A percentile compares a stretch with the other conserved stretches of the same genome.
Conservation (phyloP, 1,284 basidiomycete species). For the Austropuccinia psidii region DNA sequence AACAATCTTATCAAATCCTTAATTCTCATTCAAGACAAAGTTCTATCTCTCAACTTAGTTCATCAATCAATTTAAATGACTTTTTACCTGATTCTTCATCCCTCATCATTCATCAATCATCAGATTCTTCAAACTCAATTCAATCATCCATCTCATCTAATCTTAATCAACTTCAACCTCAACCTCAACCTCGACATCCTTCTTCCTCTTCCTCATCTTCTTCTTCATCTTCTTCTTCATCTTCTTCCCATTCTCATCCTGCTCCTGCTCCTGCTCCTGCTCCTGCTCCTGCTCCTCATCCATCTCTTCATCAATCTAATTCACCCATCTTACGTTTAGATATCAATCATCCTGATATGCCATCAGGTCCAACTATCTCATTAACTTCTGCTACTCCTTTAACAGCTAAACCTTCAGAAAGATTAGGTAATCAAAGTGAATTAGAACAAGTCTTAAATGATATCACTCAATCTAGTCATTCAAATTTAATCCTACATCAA, state of each 20-base stretch:
- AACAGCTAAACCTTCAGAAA: conserved; percentile 16
- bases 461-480: neutral
- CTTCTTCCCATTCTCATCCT: neutral
- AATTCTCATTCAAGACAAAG: neutral
- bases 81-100: neutral
- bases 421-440: neutral
- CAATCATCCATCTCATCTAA: neutral
- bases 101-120: neutral
- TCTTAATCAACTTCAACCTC: neutral
- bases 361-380: conserved; percentile 25
- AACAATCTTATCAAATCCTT: neutral
- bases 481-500: too few species aligned
- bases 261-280: neutral
- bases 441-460: neutral
- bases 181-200: neutral
- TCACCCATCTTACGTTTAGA: conserved; percentile 21
- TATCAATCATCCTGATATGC: conserved; percentile 34
- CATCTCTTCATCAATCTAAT: neutral
- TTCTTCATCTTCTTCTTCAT: neutral
- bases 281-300: neutral
- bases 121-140: neutral
- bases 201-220: neutral
- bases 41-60: neutral
- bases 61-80: neutral
- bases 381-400: conserved; percentile 29